Base-by-base conservation (phyloP, 495 filamentous ascomycete genomes). In the Achaetomiella virescens region DNA sequence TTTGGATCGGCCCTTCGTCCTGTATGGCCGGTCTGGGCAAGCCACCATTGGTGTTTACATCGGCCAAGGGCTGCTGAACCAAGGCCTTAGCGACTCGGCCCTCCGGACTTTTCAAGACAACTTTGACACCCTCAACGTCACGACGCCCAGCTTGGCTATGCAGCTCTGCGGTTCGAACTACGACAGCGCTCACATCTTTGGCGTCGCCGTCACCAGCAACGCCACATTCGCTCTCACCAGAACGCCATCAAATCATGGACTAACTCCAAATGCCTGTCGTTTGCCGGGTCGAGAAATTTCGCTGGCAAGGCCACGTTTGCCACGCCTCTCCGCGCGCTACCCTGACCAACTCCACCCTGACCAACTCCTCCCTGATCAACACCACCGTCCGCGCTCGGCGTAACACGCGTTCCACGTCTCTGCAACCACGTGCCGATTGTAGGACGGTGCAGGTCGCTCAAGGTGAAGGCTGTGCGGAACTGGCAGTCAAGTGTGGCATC, bases 401-500 rank as follows among this genome's bases (percentile, higher is more conserved):
- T n/a, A n/a, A n/a, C n/a, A n/a, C n/a, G n/a, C n/a, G n/a, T n/a
- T n/a, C n/a, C n/a, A n/a, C n/a, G n/a, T n/a, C n/a, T n/a, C n/a
- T n/a, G n/a, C n/a, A n/a, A n/a, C n/a, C n/a, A n/a, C 38, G 31
- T 43, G 60, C 48, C 22, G 48, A 44, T 6, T 71, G 69, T 48
- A 12, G 42, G 18, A 66, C 66, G 1, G n/a, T 53, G 11, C 50
- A 53, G 38, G 50, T 53, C 6, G 27, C 8, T 24, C 4, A 31
- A 7, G 72, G 71, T 25, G 77, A 79, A 29, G 48, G 49, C 20
- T 80, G 77, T 31, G 58, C 21, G 11, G 47, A 65, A 0, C 66
- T 80, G n/a, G 75, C 71, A 0, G 37, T 49, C 1, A 64, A 66
- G 49, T 80, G 78, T 51, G 72, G 70, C 18, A 74, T 79, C n/a